Evolutionary conservation across 2,329 filamentous ascomycete species (phyloP), one percentile per base, ranked within the genome.

Genomic region (Helotiales sp.): DNA sequence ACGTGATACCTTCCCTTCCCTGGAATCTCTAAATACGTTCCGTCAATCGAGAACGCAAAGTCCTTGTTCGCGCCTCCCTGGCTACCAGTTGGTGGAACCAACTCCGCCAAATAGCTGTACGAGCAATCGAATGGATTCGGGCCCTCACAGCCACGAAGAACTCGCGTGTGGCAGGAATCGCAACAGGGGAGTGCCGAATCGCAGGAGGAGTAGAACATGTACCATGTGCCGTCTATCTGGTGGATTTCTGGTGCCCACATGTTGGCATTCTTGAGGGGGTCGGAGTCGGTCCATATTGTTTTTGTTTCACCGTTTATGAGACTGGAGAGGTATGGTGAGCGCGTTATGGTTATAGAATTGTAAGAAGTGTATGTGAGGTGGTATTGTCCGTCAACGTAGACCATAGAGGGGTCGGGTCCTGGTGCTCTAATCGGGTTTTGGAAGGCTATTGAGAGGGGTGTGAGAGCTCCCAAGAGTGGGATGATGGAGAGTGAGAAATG

Each of bases 161-260:
- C 24, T 3, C 49, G 49, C 2, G 49, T 52, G 4, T 28, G 13
- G 49, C 26, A 52, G 13, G 24, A 30, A 30, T 52, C 49, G 24
- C 49, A 52, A 3, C 26, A 52, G n/a, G 24, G 5, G 17, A 28
- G 22, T n/a, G 28, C 24, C 0, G 54, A 40, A 10, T 58, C 78
- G 0, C 85, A 84, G 1, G 84, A 83, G 0, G 85, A 84, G 73
- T 87, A 88, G 76, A 87, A 88, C 45, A 88, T 81, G 65, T 85
- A 87, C 85, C 85, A 83, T 37, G 63, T 72, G 15, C 76, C 77
- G n/a, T 82, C 79, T 7, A 87, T 73, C 64, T 82, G 82, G 71
- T 87, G 85, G 0, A 86, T 77, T 70, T 87, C 85, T 0, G 85
- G 86, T 0, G 86, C 85, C 86, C 86, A 88, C 43, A 88, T 81